Base-by-base conservation (phyloP, 164 flowering plant genomes). In the Vitis rotundifolia region DNA sequence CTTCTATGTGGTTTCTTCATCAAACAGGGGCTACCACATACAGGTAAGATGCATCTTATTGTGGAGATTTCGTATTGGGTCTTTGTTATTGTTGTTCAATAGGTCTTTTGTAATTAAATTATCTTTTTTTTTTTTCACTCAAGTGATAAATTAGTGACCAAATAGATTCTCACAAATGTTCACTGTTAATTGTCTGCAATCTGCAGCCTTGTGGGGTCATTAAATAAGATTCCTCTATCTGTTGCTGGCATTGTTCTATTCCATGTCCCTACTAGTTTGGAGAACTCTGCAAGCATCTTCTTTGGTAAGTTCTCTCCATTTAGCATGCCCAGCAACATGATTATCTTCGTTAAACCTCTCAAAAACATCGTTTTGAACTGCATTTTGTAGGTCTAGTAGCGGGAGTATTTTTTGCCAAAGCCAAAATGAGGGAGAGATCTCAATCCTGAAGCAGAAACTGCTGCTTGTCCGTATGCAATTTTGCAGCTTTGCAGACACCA, bases 1-100 rank as follows among this genome's bases (percentile, higher is more conserved):
- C 97, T 64, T 96, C 99, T 48, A 93, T 96, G 99, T 96, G 99
- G 99, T 96, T 96, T 85, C 99, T 96, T 72, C 99, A 93, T 81
- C 97, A 96, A 78, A 96, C 99, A 19, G 92, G 99, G 62, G 97
- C 99, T 13, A 96, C 99, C 50, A 96, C 99, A 26, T 96, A 96
- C 87, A 96, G 99, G 99, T 91, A 77, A 19, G 71, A 37, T 59
- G 15, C 49, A 8, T 37, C 44, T 37, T 37, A 37, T 6, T 37
- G 5, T 6, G 7, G 44, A 37, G 7, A 37, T 37, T 37, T 37
- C 44, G 3, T 37, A 37, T 37, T 6, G 44, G 44, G 44, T 37
- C 44, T 37, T 3, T 37, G 44, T 22, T 22, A 22, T 22, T 22
- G 26, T 22, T 22, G 26, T 22, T 22, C 26, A 22, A 22, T 22